phyloP scores from a whole-genome alignment of 148 eudicot genomes.

The Pharnaceum exiguum region DNA sequence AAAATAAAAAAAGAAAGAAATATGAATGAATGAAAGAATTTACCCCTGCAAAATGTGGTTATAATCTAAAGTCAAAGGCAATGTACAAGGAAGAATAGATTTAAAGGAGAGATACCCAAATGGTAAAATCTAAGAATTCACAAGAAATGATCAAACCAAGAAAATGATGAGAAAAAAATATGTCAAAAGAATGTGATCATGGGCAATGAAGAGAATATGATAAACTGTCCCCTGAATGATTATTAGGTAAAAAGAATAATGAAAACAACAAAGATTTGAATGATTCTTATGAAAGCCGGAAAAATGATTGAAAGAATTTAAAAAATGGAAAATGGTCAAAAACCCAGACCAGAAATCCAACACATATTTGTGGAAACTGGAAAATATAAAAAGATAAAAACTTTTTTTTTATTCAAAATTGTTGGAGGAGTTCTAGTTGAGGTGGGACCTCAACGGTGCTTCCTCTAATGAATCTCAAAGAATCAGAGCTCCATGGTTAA shows the following conservation, averaged over 20 bases:
- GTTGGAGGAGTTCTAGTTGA: conserved; percentile 8
- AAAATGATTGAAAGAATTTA: not conserved
- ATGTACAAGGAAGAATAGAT: not conserved
- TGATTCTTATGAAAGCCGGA: not conserved
- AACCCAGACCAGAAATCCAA: conserved; percentile 25
- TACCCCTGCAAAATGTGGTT: not conserved
- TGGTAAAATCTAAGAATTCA: not conserved
- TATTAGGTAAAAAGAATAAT: not conserved
- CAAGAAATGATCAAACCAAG: not conserved
- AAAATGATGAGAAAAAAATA: not conserved
- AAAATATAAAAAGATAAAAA: not conserved
- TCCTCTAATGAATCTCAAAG: conserved; percentile 1
- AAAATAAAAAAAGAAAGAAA: conserved; percentile 8
- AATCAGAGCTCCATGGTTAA: not conserved
- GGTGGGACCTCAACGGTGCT: conserved; percentile 5
- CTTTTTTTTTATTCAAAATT: not conserved
- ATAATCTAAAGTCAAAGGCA: conserved; percentile 8
- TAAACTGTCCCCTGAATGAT: conserved; percentile 1
- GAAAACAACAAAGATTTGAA: conserved; percentile 5
- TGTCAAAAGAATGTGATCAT: not conserved
- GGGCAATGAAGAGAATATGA: not conserved
- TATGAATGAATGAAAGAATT: not conserved
- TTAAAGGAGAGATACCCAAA: not conserved
- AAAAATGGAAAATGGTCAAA: not conserved
- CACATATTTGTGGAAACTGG: not conserved